Evolutionary conservation across 345 rosid species (phyloP).

Genomic region (Gossypium australe): DNA sequence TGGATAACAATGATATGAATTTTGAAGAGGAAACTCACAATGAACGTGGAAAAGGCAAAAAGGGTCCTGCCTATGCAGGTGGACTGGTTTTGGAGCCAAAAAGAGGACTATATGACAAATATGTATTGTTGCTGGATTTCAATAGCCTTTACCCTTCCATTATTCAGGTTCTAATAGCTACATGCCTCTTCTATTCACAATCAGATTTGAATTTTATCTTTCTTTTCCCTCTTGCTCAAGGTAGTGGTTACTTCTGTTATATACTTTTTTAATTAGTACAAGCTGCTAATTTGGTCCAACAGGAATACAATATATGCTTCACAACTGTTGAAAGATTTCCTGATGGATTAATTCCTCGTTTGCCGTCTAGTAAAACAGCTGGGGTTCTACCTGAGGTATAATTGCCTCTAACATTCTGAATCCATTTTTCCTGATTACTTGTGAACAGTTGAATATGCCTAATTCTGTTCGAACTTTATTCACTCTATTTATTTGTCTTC

Average conservation of each 20-base stretch:
- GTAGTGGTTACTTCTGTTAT: background rate
- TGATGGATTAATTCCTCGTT: conserved; percentile 64
- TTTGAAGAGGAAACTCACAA: conserved; percentile 40
- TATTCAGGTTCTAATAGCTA: conserved; percentile 62
- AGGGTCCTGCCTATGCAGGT: conserved; percentile 91
- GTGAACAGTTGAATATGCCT: background rate
- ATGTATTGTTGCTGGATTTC: conserved; percentile 88
- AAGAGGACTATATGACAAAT: conserved; percentile 90
- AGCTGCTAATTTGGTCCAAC: conserved; percentile 23
- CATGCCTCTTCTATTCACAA: conserved; percentile 10
- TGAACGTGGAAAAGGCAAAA: conserved; percentile 57
- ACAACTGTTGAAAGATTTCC: conserved; percentile 84
- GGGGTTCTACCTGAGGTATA: conserved; percentile 94
- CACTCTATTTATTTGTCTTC: background rate
- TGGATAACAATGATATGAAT: conserved; percentile 36
- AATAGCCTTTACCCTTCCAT: conserved; percentile 99
- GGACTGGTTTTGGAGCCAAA: conserved; percentile 98
- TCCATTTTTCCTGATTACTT: conserved; percentile 16
- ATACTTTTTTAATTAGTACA: background rate
- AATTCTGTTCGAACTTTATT: background rate
- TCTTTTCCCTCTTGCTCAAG: background rate
- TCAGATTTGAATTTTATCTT: background rate
- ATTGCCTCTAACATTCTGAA: background rate
- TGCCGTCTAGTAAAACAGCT: conserved; percentile 63
- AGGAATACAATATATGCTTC: conserved; percentile 97